Percentiles rank a stretch among this genome's conserved stretches.
phyloP scores from a whole-genome alignment of 495 filamentous ascomycete genomes.

The Talaromyces wortmannii region DNA sequence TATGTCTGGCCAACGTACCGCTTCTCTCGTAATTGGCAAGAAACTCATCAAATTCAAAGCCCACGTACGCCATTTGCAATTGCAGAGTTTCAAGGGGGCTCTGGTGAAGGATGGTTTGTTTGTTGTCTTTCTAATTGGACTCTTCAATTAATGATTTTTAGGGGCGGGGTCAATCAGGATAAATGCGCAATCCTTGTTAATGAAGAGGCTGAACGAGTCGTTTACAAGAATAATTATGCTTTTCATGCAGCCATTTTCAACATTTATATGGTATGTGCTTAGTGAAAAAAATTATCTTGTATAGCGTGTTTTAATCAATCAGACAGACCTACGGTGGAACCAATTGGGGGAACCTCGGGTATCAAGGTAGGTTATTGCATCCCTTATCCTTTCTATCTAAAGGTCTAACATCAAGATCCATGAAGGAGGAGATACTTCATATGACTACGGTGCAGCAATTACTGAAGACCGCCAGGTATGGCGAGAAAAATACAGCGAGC shows the following conservation, averaged over 20 bases:
- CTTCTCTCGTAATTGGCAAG: neutral
- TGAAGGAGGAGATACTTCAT: constrained; percentile 65
- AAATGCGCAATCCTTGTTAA: constrained; percentile 58
- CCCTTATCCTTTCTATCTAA: too few species aligned
- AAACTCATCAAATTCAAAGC: constrained; percentile 20
- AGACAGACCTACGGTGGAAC: constrained; percentile 65
- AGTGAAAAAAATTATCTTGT: neutral
- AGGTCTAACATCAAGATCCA: constrained; percentile 14
- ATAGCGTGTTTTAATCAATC: neutral
- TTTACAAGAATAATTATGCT: constrained; percentile 72
- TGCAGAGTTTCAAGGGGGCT: constrained; percentile 9
- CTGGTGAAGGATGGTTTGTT: constrained; percentile 34
- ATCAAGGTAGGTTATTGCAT: too few species aligned
- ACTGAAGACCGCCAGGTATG: constrained; percentile 57
- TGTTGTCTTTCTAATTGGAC: neutral
- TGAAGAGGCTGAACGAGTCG: constrained; percentile 66
- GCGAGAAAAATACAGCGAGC: constrained; percentile 72
- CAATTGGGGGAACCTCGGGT: constrained; percentile 77
- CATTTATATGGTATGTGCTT: constrained; percentile 56
- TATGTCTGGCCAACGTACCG: too few species aligned
- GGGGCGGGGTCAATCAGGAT: constrained; percentile 62
- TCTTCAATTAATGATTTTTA: neutral
- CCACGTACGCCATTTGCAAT: constrained; percentile 62
- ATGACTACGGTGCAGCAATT: constrained; percentile 65
- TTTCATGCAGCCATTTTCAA: constrained; percentile 55